Conservation (phyloP, 2,329 filamentous ascomycete genomes). For the Fonsecaea nubica region DNA sequence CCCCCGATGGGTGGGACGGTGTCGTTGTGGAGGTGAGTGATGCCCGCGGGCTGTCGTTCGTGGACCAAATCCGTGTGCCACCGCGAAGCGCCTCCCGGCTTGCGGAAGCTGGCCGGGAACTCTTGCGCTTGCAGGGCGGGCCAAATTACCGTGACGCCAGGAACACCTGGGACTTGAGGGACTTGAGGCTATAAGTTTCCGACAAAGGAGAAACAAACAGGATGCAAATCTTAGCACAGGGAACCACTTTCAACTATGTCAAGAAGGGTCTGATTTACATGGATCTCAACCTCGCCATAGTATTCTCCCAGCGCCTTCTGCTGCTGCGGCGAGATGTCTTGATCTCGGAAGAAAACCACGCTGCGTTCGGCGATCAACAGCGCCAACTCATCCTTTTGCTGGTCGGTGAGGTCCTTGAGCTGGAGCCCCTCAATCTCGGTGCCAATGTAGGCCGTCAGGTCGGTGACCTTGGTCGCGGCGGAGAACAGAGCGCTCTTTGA, state of each 20-base stretch:
- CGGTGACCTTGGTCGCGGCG: constrained; percentile 57
- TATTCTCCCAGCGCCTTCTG: constrained; percentile 41
- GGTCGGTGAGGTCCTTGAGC: constrained; percentile 64
- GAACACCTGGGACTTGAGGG: constrained; percentile 59
- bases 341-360: constrained; percentile 59
- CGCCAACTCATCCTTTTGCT: constrained; percentile 69
- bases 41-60: constrained; percentile 61
- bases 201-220: constrained; percentile 47
- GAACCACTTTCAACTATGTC: constrained; percentile 55
- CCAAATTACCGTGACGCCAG: constrained; percentile 64
- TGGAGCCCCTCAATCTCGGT: constrained; percentile 52
- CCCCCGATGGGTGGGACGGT: constrained; percentile 55
- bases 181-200: constrained; percentile 64
- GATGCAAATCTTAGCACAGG: constrained; percentile 55
- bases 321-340: constrained; percentile 54
- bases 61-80: constrained; percentile 65
- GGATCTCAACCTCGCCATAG: constrained; percentile 54
- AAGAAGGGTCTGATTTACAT: constrained; percentile 50
- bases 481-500: constrained; percentile 52
- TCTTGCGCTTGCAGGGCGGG: constrained; percentile 58
- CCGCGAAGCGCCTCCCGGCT: constrained; percentile 61
- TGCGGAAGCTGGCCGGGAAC: constrained; percentile 70
- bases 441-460: constrained; percentile 52
- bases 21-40: constrained; percentile 60
- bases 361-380: constrained; percentile 55